Conservation (phyloP, 805 yeast genomes). For the Starmera quercuum region DNA sequence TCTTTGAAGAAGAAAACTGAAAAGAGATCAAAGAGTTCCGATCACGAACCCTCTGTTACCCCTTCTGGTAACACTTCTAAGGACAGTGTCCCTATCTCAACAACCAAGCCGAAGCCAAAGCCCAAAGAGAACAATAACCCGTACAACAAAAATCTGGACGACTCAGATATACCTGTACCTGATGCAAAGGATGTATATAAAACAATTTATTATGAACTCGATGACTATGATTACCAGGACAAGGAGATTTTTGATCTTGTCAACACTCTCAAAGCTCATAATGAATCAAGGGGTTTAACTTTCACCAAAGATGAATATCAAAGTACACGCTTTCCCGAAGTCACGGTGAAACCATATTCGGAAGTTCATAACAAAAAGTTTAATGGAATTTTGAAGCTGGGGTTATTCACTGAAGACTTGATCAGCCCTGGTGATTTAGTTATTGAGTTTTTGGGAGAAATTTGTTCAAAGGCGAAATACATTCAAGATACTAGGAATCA, state of each 20-base stretch:
- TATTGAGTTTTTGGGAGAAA: conserved; percentile 64
- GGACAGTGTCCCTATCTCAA: conserved; percentile 2
- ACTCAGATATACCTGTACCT: conserved; percentile 24
- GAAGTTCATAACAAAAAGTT: conserved; percentile 49
- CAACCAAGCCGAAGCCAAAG: conserved; percentile 12
- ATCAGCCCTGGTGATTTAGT: conserved; percentile 44
- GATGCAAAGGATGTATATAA: conserved; percentile 29
- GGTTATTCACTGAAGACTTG: conserved; percentile 37
- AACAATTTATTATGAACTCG: conserved; percentile 24
- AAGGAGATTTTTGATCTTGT: conserved; percentile 37
- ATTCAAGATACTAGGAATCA: conserved; percentile 64
- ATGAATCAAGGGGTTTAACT: conserved; percentile 10
- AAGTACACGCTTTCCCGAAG: conserved; percentile 20
- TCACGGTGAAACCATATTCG: conserved; percentile 48
- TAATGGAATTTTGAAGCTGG: conserved; percentile 61
- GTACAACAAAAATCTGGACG: conserved; percentile 25
- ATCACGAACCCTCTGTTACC: not conserved
- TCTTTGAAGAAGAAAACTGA: conserved; percentile 9
- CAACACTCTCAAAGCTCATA: conserved; percentile 19
- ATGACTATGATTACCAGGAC: conserved; percentile 34
- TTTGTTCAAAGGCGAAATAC: conserved; percentile 60
- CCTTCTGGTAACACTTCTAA: not conserved
- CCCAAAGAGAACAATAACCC: conserved; percentile 7
- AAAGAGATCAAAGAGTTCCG: not conserved
- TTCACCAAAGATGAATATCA: conserved; percentile 18